These are phyloP conservation scores for Zanthoxylum bungeanum DNA, from an alignment of 345 rosid genomes.

Conservation along the genomic window DNA sequence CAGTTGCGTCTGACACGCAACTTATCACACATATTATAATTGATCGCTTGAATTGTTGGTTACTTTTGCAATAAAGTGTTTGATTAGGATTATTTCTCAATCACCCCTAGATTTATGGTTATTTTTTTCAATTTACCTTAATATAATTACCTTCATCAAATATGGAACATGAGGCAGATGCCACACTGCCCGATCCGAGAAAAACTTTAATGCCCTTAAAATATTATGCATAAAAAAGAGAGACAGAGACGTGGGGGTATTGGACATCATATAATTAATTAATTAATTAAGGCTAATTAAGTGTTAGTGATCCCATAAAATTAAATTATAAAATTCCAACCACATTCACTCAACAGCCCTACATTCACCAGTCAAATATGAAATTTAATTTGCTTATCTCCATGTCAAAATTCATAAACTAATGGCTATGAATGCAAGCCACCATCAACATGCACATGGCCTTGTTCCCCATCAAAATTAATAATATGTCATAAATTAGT, in stretches of 20 bases:
- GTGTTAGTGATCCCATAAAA: conserved; percentile 22
- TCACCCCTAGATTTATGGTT: too few species aligned
- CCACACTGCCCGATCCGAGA: conserved; percentile 34
- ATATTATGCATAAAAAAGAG: not conserved
- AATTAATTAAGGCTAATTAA: conserved; percentile 10
- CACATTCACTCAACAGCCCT: conserved; percentile 12
- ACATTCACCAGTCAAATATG: conserved; percentile 19
- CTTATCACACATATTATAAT: too few species aligned
- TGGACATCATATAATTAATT: not conserved
- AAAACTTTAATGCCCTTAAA: conserved; percentile 8
- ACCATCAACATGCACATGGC: conserved; percentile 63
- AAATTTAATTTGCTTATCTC: not conserved
- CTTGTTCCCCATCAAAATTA: conserved; percentile 40
- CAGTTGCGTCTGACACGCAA: too few species aligned
- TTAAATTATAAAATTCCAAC: conserved; percentile 8
- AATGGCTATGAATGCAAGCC: conserved; percentile 34
- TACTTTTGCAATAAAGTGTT: too few species aligned
- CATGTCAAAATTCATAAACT: conserved; percentile 4
- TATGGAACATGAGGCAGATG: conserved; percentile 18
- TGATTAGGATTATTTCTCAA: too few species aligned
- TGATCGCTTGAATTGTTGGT: too few species aligned
- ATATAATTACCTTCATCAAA: conserved; percentile 1
- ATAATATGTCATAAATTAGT: not conserved
- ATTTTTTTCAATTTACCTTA: too few species aligned
- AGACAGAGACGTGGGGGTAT: not conserved